Conservation (phyloP, 805 yeast species). For the Yamadazyma sp. region DNA sequence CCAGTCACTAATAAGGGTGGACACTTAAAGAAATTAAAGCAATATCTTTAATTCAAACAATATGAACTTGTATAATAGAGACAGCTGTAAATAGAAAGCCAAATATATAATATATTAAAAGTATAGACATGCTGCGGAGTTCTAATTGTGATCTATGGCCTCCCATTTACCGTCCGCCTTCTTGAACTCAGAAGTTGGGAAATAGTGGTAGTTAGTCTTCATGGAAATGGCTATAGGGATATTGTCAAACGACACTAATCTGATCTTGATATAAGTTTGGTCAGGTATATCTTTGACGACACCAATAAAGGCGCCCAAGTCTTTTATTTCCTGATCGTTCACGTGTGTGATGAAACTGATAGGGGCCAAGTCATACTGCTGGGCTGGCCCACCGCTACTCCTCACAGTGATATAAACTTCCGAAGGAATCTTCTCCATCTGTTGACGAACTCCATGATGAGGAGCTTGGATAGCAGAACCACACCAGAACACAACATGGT, state of each 20-base stretch:
- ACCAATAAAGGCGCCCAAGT: conserved; percentile 62
- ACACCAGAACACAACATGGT: conserved; percentile 73
- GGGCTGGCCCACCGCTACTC: conserved; percentile 82
- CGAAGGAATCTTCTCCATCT: conserved; percentile 73
- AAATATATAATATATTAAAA: conserved; percentile 1
- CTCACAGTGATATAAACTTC: conserved; percentile 79
- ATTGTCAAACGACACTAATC: conserved; percentile 81
- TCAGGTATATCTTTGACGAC: conserved; percentile 74
- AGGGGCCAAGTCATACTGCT: conserved; percentile 73
- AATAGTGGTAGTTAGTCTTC: conserved; percentile 86
- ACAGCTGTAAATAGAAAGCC: conserved; percentile 8
- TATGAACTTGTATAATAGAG: conserved; percentile 3
- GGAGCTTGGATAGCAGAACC: conserved; percentile 84
- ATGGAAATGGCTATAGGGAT: conserved; percentile 83
- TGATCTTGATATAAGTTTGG: conserved; percentile 74
- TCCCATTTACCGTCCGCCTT: conserved; percentile 50
- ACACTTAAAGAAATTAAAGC: conserved; percentile 61
- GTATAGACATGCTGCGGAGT: neutral
- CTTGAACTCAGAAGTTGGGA: conserved; percentile 66
- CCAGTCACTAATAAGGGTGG: conserved; percentile 50
- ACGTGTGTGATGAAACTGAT: conserved; percentile 89
- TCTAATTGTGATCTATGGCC: conserved; percentile 40
- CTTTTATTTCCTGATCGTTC: conserved; percentile 71
- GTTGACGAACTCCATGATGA: conserved; percentile 90
- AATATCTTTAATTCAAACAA: conserved; percentile 9